Base-by-base conservation (phyloP, 441 rosid species). In the Eutrema salsugineum region DNA sequence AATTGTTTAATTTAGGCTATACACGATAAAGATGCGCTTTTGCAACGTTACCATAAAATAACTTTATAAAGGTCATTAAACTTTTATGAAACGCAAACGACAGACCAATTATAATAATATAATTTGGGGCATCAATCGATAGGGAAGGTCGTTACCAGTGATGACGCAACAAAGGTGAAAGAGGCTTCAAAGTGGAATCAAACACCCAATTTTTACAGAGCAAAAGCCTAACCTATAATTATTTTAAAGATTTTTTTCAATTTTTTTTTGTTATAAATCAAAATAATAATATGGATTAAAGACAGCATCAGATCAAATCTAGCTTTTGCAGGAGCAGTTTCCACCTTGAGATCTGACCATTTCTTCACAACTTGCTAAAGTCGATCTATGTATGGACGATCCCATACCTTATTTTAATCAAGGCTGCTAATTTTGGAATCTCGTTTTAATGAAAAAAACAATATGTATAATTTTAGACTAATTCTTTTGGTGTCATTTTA, bases 291-390 rank as follows among this genome's bases (percentile, higher is more conserved):
- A 55, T 49, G 56, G 62, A 27, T 55, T 69, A 76, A 68, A 60
- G 54, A 69, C 65, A 48, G 75, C 75, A 69, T 63, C 79, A 76
- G 79, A 69, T 76, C 75, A 76, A 69, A 76, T 76, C 77, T 66
- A 46, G 53, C 61, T 72, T 72, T 57, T 58, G 0, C 30, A 57
- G 54, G 1, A 38, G 22, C 66, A 57, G 77, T 66, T 66, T n/a
- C 71, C 66, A 76, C 71, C 79, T 76, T 69, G 66, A 76, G 75
- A 76, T 69, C 75, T 76, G 79, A 55, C 75, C 47, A 75, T 27
- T 54, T 63, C 22, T 55, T 75, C 61, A 68, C 73, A 75, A 75
- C 75, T 75, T 68, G 70, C 70, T 63, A 75, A 68, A 68, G 70
- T 46, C 64, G 64, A 54, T 66, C 55, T 59, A 48, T 50, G 50